phyloP scores from a whole-genome alignment of 163 green algal species.

The Chloroidium sp. region DNA sequence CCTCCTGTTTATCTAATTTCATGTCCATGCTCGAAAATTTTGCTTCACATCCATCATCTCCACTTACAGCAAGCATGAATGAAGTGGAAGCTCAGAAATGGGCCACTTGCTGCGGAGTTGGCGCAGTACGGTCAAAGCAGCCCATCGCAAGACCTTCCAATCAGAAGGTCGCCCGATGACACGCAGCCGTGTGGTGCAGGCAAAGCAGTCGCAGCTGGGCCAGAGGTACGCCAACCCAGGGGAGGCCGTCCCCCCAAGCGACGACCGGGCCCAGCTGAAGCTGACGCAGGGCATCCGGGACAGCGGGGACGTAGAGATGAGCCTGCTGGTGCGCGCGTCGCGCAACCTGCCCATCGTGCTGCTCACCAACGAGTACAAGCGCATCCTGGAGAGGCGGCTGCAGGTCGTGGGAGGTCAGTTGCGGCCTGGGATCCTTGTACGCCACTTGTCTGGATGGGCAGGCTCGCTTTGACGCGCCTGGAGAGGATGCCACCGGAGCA shows the following conservation, averaged over 20 bases:
- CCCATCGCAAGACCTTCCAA: too few relatives aligned
- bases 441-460: not conserved
- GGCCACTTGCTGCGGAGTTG: too few relatives aligned
- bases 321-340: slow-evolving; percentile 21
- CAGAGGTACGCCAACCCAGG: not conserved
- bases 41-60: too few relatives aligned
- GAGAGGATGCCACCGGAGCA: not conserved
- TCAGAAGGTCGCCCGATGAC: not conserved
- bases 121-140: too few relatives aligned
- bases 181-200: not conserved
- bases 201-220: slow-evolving; percentile 5
- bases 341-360: slow-evolving; percentile 37
- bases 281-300: slow-evolving; percentile 7
- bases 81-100: too few relatives aligned
- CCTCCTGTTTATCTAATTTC: too few relatives aligned
- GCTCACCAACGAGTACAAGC: slow-evolving; percentile 32
- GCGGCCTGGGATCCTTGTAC: not conserved
- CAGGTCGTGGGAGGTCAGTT: slow-evolving; percentile 14
- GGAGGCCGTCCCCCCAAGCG: not conserved
- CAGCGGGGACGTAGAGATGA: slow-evolving; percentile 24
- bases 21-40: too few relatives aligned
- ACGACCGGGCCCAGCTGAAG: not conserved
- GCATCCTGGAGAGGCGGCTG: slow-evolving; percentile 25
- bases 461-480: not conserved
- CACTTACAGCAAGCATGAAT: too few relatives aligned